Evolutionary conservation across 78 protist genomes (phyloP).

Genomic region (Capsaspora owczarzaki): DNA sequence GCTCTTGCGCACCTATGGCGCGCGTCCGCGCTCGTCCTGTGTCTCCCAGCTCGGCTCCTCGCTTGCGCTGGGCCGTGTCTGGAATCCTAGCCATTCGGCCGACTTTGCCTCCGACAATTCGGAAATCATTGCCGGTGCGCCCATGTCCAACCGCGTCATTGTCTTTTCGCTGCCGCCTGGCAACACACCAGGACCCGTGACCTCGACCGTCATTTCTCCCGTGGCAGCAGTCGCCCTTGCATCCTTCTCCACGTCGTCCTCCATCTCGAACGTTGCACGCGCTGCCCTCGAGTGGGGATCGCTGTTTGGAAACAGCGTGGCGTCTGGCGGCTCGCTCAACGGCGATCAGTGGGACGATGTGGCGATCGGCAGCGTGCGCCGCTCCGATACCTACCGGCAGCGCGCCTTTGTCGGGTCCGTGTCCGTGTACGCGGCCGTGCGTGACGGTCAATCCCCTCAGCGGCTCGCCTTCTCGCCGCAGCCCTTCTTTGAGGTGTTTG

Average conservation of each 20-base stretch:
- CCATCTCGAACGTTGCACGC: no score
- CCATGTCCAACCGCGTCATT: background rate
- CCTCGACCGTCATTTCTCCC: background rate
- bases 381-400: background rate
- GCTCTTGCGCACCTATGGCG: background rate
- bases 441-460: no score
- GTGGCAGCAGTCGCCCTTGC: no score
- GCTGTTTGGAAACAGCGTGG: background rate
- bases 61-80: background rate
- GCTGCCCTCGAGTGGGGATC: no score
- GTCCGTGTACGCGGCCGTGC: no score
- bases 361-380: background rate
- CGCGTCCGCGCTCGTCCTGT: background rate
- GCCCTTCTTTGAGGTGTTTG: no score
- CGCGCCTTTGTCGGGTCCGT: no score
- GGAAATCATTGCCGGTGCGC: background rate
- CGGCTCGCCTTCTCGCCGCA: no score
- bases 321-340: background rate
- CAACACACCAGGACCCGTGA: background rate
- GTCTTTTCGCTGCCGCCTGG: background rate
- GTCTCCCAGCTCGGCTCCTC: background rate
- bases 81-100: no score
- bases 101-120: no score
- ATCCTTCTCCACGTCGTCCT: no score
- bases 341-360: background rate